These are phyloP conservation scores for Picea glauca DNA, from an alignment of 75 land plant genomes.

Conservation along the genomic window DNA sequence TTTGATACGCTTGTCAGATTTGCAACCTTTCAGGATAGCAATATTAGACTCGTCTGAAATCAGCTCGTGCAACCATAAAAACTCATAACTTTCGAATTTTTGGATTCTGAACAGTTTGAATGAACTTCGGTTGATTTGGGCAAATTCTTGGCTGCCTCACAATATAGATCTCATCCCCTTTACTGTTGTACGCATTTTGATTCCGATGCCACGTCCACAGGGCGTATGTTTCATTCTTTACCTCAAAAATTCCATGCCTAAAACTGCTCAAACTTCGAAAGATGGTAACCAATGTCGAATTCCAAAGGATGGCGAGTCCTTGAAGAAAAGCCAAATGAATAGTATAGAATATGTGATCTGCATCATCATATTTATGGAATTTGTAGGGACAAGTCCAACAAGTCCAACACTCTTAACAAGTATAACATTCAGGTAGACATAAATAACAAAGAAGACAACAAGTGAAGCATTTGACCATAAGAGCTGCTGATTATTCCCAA, in stretches of 20 bases:
- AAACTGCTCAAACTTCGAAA: constrained; percentile 40
- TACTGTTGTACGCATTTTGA: constrained; percentile 50
- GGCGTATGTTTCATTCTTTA: constrained; percentile 77
- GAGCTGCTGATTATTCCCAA: constrained; percentile 67
- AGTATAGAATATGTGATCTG: constrained; percentile 71
- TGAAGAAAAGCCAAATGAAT: constrained; percentile 65
- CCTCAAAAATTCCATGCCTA: constrained; percentile 98
- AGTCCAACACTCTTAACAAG: constrained; percentile 65
- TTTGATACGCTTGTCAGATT: no score
- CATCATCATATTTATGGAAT: constrained; percentile 77
- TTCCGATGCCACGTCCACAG: constrained; percentile 95
- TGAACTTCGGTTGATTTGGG: constrained; percentile 16
- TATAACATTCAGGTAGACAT: constrained; percentile 56
- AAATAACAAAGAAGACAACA: constrained; percentile 60
- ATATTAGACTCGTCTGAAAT: no score
- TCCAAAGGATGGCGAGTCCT: constrained; percentile 52
- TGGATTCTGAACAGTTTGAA: background rate
- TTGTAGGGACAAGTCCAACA: constrained; percentile 82
- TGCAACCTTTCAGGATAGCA: no score
- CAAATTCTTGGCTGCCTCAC: constrained; percentile 65
- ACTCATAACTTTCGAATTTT: background rate
- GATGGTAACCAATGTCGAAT: constrained; percentile 71
- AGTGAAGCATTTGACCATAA: constrained; percentile 69
- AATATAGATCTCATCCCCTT: constrained; percentile 80
- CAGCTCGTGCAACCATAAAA: no score